Conservation (phyloP, 2,329 filamentous ascomycete genomes). For the Aureobasidium sp. region DNA sequence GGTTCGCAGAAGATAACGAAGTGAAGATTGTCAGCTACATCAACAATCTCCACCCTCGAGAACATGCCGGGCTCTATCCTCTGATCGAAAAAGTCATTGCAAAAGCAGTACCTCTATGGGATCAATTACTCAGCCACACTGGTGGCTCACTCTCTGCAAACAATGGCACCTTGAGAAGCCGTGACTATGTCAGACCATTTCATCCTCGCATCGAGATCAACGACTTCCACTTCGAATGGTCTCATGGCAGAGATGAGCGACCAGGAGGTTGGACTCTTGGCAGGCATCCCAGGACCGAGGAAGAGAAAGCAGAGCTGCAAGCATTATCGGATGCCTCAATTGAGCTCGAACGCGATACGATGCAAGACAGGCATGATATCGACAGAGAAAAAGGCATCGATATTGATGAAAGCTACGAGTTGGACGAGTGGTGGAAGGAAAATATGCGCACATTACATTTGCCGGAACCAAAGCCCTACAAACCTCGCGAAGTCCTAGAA, state of each 20-base stretch:
- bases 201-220: not conserved
- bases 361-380: not conserved
- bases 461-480: not conserved
- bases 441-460: not conserved
- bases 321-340: not conserved
- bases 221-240: not conserved
- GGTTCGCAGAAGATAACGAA: slow-evolving; percentile 15
- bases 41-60: slow-evolving; percentile 26
- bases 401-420: not conserved
- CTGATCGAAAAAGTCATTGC: slow-evolving; percentile 23
- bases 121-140: slow-evolving; percentile 12
- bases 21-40: slow-evolving; percentile 26
- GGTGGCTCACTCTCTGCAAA: not conserved
- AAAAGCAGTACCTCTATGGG: slow-evolving; percentile 26
- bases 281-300: not conserved
- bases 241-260: not conserved
- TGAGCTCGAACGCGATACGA: too few relatives aligned
- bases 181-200: not conserved
- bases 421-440: not conserved
- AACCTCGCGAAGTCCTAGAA: not conserved
- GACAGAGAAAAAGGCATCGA: not conserved
- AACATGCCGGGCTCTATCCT: slow-evolving; percentile 21
- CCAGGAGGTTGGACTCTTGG: not conserved
- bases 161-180: not conserved
- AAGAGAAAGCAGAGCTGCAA: not conserved